Evolutionary conservation across 805 yeast genomes (phyloP), one percentile per base, ranked within the genome.

Genomic region (Ogataea nitratoaversa): DNA sequence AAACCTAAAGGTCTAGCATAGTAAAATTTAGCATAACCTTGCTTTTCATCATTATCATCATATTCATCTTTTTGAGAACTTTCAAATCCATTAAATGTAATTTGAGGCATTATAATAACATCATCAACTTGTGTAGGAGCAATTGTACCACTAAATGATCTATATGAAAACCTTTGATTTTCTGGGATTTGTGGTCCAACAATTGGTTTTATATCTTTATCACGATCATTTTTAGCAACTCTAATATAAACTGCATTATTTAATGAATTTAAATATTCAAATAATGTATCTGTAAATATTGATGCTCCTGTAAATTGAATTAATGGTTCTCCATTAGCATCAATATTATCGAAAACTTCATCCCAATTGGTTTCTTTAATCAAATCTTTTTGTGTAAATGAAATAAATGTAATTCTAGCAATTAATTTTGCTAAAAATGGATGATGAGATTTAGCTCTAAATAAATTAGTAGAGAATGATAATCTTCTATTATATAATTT

Each of bases 111-210:
- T 14, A 59, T 53, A 17, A 58, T 41, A 22, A 59, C 46, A 39
- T 59, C 63, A 37, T 59, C 63, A 20, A 58, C 50, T 43, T 59
- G 63, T 3, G 63, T 50, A 16, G 63, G 62, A 7, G 62, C 63
- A 38, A 50, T 55, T 5, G 54, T 43, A 8, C 60, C 52, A n/a
- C 57, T 58, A 38, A 59, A 59, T 3, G 59, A 44, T 36, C 49
- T 54, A 38, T 59, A 59, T 27, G 55, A 50, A 40, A 59, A 59
- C 32, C 60, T 50, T 36, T 53, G 56, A 20, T 30, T 22, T 24
- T 52, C 54, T 8, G 54, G 50, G 12, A 57, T 56, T 27, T 51
- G 56, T 3, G 63, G 63, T 1, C 63, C 63, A 34, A 56, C 52
- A 24, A 59, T 52, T n/a, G 49, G 50, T 43, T 49, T 49, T 19